phyloP scores from a whole-genome alignment of 148 eudicot species.

The Selenicereus undatus region DNA sequence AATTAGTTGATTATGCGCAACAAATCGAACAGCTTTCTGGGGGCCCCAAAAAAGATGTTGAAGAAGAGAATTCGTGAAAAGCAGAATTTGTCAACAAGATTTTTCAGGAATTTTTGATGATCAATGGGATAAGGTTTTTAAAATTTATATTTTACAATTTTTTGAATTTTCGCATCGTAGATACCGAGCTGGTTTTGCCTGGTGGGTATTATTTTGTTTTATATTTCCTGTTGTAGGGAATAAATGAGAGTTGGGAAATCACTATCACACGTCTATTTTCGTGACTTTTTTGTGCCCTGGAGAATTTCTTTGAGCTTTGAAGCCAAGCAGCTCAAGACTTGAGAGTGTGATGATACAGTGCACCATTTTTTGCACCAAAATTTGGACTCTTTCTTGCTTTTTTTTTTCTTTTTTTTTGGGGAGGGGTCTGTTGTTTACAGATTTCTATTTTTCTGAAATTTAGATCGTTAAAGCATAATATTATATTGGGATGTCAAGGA shows the following conservation, averaged over 20 bases:
- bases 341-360: not conserved
- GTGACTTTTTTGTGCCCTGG: slow-evolving; percentile 12
- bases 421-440: not conserved
- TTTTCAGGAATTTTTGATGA: not conserved
- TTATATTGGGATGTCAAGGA: not conserved
- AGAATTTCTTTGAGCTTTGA: slow-evolving; percentile 13
- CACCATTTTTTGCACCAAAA: slow-evolving; percentile 3
- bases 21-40: not conserved
- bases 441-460: not conserved
- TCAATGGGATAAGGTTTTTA: not conserved
- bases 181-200: slow-evolving; percentile 17
- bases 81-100: not conserved
- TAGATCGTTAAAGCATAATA: no score
- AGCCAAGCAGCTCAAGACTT: slow-evolving; percentile 16
- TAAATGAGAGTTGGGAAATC: slow-evolving; percentile 14
- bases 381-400: not conserved
- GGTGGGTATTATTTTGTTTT: not conserved
- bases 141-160: not conserved
- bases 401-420: not conserved
- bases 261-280: slow-evolving; percentile 22
- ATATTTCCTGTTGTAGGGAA: not conserved
- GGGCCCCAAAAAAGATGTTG: not conserved
- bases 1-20: not conserved
- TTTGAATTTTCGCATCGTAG: not conserved
- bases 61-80: not conserved